These are phyloP conservation scores for Aspergillus ochraceus DNA, from an alignment of 2,329 filamentous ascomycete genomes.

Conservation along the genomic window DNA sequence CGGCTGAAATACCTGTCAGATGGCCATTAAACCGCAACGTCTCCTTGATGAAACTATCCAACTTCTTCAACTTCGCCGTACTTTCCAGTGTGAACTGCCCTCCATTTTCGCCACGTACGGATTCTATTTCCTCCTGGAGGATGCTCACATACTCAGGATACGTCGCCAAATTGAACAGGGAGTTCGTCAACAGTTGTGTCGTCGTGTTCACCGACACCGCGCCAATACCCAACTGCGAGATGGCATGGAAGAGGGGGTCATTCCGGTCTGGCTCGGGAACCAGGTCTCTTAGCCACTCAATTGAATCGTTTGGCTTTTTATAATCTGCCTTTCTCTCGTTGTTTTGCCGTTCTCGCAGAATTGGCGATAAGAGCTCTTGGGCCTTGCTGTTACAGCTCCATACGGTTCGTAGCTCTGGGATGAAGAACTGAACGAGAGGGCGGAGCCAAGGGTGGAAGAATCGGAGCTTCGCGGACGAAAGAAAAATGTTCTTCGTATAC, in stretches of 20 bases:
- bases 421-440: not conserved
- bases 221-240: not conserved
- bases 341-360: not conserved
- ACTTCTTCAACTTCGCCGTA: not conserved
- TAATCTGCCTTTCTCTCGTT: not conserved
- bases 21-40: not conserved
- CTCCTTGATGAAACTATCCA: not conserved
- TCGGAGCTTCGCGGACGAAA: not conserved
- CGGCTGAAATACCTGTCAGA: not conserved
- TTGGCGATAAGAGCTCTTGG: not conserved
- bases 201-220: not conserved
- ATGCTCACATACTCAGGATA: not conserved
- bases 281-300: not conserved
- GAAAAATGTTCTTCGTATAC: not conserved
- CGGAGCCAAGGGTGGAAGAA: not conserved
- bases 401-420: not conserved
- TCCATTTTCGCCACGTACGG: not conserved
- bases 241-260: not conserved
- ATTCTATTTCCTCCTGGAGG: not conserved
- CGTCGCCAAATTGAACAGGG: not conserved
- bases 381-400: not conserved
- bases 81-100: not conserved
- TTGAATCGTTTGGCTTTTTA: not conserved
- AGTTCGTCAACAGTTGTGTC: not conserved
- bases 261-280: not conserved